Evolutionary conservation across 169 alveolate species (phyloP).

Genomic region (Plasmodium fragile): DNA sequence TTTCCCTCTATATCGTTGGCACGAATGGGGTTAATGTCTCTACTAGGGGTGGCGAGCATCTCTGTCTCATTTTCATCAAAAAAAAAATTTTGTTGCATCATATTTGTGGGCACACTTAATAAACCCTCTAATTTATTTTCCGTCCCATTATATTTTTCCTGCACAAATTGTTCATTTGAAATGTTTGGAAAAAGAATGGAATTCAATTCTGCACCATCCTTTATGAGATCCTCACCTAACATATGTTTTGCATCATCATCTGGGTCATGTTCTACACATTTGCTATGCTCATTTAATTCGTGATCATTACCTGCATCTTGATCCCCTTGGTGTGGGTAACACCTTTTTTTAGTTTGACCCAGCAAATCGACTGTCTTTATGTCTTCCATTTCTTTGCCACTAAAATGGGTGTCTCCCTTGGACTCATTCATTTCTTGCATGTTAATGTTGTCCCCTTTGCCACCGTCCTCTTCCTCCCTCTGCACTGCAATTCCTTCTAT

Average conservation of each 20-base stretch:
- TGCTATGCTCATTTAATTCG: not conserved
- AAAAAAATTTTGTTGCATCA: not conserved
- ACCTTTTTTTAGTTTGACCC: not conserved
- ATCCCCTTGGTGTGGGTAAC: not conserved
- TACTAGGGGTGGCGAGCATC: not conserved
- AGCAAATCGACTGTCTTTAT: not conserved
- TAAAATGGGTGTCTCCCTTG: not conserved
- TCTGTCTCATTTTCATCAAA: not conserved
- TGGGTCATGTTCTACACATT: not conserved
- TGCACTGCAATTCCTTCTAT: not conserved
- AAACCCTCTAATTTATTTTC: not conserved
- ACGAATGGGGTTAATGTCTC: not conserved
- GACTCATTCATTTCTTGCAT: conserved; percentile 8
- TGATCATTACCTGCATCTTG: not conserved
- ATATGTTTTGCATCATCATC: not conserved
- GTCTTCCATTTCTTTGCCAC: not conserved
- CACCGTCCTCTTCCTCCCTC: not conserved
- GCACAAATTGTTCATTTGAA: not conserved
- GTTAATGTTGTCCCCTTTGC: not conserved
- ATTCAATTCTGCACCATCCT: not conserved
- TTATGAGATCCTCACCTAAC: not conserved
- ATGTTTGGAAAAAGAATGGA: not conserved
- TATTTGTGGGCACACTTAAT: not conserved
- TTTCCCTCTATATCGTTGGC: not conserved
- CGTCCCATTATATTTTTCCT: not conserved